Percentiles rank a stretch among this genome's conserved stretches.
These are phyloP conservation scores for Pleurotus pulmonarius DNA, from an alignment of 768 basidiomycete genomes.

Conservation along the genomic window DNA sequence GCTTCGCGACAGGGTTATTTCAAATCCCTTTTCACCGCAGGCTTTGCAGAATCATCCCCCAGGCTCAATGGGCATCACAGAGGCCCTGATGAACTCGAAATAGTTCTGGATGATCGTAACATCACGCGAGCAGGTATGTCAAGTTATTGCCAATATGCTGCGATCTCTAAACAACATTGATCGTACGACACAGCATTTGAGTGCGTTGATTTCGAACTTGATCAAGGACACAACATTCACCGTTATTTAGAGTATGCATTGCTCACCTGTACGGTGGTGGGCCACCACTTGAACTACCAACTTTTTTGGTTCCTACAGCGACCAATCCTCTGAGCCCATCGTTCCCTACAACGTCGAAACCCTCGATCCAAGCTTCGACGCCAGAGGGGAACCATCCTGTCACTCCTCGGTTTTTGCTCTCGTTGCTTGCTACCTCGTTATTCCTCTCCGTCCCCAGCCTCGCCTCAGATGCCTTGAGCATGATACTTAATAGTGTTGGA, in stretches of 20 bases:
- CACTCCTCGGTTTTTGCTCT: conserved; percentile 77
- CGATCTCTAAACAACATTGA: conserved; percentile 9
- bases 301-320: conserved; percentile 60
- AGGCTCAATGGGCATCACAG: conserved; percentile 20
- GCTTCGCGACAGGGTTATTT: conserved; percentile 69
- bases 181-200: conserved; percentile 65
- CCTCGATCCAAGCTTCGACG: conserved; percentile 21
- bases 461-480: conserved; percentile 68
- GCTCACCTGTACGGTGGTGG: conserved; percentile 86
- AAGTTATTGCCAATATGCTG: background rate
- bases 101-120: conserved; percentile 80
- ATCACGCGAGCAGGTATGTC: conserved; percentile 81
- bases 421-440: conserved; percentile 81
- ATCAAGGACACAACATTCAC: background rate
- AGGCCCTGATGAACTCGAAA: conserved; percentile 53
- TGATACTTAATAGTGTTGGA: conserved; percentile 70
- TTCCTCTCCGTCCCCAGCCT: conserved; percentile 82
- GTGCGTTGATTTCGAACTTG: conserved; percentile 42
- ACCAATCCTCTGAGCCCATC: conserved; percentile 68
- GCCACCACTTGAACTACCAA: conserved; percentile 66
- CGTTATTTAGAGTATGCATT: conserved; percentile 65
- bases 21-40: conserved; percentile 78
- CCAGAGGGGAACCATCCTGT: conserved; percentile 67
- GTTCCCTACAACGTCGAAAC: conserved; percentile 34
- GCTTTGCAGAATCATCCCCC: conserved; percentile 61